Conservation (phyloP, 148 eudicot genomes). For the Camellia japonica region DNA sequence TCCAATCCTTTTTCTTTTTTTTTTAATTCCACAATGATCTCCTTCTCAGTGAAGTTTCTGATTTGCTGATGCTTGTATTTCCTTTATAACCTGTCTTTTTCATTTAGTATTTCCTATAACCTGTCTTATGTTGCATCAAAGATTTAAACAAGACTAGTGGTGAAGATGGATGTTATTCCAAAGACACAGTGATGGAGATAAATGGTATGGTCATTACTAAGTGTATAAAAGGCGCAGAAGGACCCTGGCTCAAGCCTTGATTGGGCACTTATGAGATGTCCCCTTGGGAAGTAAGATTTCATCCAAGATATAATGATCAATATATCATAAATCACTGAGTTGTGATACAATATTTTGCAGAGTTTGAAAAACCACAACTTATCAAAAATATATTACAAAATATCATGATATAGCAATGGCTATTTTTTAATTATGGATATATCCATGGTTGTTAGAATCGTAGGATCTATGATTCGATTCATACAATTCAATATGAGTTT, state of each 20-base stretch:
- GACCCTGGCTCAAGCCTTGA: neutral
- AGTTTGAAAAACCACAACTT: neutral
- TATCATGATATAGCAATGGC: neutral
- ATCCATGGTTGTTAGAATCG: neutral
- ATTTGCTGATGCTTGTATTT: neutral
- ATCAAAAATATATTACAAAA: neutral
- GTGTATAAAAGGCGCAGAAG: neutral
- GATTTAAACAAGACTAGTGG: neutral
- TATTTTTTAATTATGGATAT: too few species aligned
- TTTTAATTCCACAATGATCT: neutral
- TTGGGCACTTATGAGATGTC: neutral
- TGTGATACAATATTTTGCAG: neutral
- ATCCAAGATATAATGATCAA: neutral
- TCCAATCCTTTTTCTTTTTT: neutral
- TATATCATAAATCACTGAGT: neutral
- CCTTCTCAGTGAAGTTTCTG: neutral
- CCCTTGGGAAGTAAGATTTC: neutral
- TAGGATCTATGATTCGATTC: too few species aligned
- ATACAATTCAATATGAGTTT: too few species aligned
- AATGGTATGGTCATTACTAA: neutral
- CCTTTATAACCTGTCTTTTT: neutral
- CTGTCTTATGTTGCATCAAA: neutral
- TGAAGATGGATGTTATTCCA: neutral
- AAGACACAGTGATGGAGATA: neutral
- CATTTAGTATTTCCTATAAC: neutral